Evolutionary conservation across 306 rosid genomes (phyloP).

Genomic region (Acacia acuminata): DNA sequence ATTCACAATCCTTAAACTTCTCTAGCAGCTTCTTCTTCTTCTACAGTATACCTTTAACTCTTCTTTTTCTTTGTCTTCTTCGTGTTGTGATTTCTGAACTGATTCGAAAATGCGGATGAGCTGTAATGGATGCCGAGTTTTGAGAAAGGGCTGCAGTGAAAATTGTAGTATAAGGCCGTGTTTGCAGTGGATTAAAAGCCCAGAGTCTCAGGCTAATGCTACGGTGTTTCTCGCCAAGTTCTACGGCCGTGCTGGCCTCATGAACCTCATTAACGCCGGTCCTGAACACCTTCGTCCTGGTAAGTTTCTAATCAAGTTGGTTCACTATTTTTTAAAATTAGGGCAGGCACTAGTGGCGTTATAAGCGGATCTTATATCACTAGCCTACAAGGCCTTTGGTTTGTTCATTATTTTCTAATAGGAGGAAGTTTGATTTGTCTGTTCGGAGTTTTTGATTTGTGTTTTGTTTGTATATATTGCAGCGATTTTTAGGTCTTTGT

Average conservation of each 20-base stretch:
- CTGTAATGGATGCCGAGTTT: slow-evolving; percentile 90
- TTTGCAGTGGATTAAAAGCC: slow-evolving; percentile 86
- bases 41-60: slow-evolving; percentile 24
- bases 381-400: too few species aligned
- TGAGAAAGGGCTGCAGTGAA: slow-evolving; percentile 91
- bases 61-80: neutral
- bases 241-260: slow-evolving; percentile 96
- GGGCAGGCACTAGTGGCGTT: too few species aligned
- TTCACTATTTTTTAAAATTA: neutral
- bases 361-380: too few species aligned
- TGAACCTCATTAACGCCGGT: slow-evolving; percentile 95
- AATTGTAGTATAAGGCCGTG: slow-evolving; percentile 94
- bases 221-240: slow-evolving; percentile 95
- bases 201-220: slow-evolving; percentile 96
- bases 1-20: neutral
- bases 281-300: slow-evolving; percentile 97
- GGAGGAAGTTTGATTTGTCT: neutral
- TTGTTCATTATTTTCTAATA: neutral
- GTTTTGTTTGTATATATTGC: slow-evolving; percentile 16
- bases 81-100: neutral
- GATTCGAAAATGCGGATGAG: slow-evolving; percentile 87
- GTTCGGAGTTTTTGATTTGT: neutral
- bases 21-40: neutral
- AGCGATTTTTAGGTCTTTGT: slow-evolving; percentile 85
- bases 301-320: neutral